phyloP scores from a whole-genome alignment of 1,139 yeast genomes.

The Yamadazyma dendronema region DNA sequence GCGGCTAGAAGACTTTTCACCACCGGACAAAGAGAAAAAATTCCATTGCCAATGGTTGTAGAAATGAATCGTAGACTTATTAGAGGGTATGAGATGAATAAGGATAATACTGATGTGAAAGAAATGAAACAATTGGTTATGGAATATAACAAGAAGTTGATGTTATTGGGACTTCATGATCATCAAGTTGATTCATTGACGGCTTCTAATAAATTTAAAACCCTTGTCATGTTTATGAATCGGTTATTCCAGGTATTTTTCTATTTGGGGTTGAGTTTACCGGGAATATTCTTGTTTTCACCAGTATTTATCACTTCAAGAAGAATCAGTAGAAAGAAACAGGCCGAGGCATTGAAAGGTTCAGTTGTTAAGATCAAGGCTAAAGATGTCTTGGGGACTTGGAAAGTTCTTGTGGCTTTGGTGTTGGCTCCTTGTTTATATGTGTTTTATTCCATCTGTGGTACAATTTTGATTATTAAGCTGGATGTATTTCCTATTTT shows the following conservation, averaged over 20 bases:
- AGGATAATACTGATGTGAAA: slow-evolving; percentile 35
- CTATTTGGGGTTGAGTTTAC: slow-evolving; percentile 37
- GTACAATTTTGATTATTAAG: slow-evolving; percentile 30
- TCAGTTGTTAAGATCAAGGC: slow-evolving; percentile 47
- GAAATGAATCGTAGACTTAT: slow-evolving; percentile 46
- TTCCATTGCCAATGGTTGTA: slow-evolving; percentile 44
- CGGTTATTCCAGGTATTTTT: slow-evolving; percentile 33
- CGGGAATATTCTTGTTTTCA: slow-evolving; percentile 44
- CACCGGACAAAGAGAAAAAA: slow-evolving; percentile 29
- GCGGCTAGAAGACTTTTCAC: slow-evolving; percentile 62
- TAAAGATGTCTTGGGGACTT: slow-evolving; percentile 45
- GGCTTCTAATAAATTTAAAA: slow-evolving; percentile 25
- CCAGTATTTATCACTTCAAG: slow-evolving; percentile 43
- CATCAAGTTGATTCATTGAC: slow-evolving; percentile 42
- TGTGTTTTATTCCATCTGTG: slow-evolving; percentile 40
- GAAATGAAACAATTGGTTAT: slow-evolving; percentile 33
- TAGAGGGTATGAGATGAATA: slow-evolving; percentile 38
- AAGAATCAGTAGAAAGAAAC: slow-evolving; percentile 36
- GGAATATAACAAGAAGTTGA: slow-evolving; percentile 34
- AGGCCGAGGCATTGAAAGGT: slow-evolving; percentile 40
- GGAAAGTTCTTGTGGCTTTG: slow-evolving; percentile 47
- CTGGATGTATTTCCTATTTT: slow-evolving; percentile 15
- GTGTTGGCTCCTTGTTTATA: slow-evolving; percentile 44
- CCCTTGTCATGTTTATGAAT: slow-evolving; percentile 25
- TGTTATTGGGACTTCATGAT: slow-evolving; percentile 40